Percentiles rank a stretch among this genome's conserved stretches.
These are phyloP conservation scores for Capsicum pubescens DNA, from an alignment of 257 asterid genomes.

Conservation along the genomic window DNA sequence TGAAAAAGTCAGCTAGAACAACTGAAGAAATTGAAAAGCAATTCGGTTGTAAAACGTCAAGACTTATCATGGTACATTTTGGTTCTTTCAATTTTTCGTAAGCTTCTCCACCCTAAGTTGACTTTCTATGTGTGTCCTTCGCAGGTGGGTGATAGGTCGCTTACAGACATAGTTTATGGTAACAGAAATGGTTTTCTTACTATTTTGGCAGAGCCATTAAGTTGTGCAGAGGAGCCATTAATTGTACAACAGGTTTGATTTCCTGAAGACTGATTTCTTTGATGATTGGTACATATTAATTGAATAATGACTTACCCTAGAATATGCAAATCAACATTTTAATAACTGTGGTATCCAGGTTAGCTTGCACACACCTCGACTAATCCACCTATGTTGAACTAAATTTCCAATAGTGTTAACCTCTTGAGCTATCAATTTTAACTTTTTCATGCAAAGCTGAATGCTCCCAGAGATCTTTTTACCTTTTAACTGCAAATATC, in stretches of 20 bases:
- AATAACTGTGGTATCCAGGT: neutral
- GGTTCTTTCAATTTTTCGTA: neutral
- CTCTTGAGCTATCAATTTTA: slow-evolving; percentile 7
- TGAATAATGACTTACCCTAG: neutral
- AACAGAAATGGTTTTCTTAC: slow-evolving; percentile 87
- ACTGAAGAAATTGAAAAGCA: slow-evolving; percentile 86
- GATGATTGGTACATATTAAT: neutral
- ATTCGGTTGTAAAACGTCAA: slow-evolving; percentile 82
- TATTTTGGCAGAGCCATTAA: slow-evolving; percentile 80
- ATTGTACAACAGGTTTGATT: slow-evolving; percentile 75
- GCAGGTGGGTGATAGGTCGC: slow-evolving; percentile 98
- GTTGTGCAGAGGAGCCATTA: slow-evolving; percentile 80
- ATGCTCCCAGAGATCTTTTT: neutral
- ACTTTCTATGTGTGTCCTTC: slow-evolving; percentile 34
- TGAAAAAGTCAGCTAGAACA: slow-evolving; percentile 92
- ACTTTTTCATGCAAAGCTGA: neutral
- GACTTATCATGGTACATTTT: slow-evolving; percentile 69
- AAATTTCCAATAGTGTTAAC: neutral
- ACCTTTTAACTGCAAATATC: slow-evolving; percentile 8
- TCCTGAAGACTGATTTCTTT: neutral
- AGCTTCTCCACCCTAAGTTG: neutral
- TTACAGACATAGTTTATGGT: slow-evolving; percentile 89
- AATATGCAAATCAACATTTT: neutral
- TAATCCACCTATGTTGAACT: slow-evolving; percentile 24
- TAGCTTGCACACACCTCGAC: neutral